Conservation (phyloP, 2,329 filamentous ascomycete genomes). For the Alternaria panax region DNA sequence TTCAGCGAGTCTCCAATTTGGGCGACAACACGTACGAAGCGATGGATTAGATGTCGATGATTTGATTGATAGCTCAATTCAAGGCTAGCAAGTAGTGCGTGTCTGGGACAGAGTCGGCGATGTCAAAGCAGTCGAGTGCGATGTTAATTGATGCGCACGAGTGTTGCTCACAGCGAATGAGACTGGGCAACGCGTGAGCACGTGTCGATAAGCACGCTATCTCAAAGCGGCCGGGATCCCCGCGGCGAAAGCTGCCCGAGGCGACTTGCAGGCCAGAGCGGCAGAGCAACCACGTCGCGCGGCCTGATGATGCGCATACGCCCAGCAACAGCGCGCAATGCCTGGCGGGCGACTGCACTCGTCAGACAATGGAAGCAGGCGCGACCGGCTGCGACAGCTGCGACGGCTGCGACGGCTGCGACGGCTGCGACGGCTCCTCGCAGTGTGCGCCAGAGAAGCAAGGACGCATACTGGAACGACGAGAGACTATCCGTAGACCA, state of each 20-base stretch:
- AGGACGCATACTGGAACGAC: slow-evolving; percentile 15
- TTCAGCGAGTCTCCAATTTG: slow-evolving; percentile 12
- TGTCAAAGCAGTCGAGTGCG: background rate
- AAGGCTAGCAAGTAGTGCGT: background rate
- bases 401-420: background rate
- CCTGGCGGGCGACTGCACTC: slow-evolving; percentile 5
- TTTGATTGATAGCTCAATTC: background rate
- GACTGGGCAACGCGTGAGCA: slow-evolving; percentile 17
- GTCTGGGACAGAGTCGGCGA: background rate
- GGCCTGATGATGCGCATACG: slow-evolving; percentile 30
- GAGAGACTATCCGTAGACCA: slow-evolving; percentile 23
- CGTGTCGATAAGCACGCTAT: slow-evolving; percentile 15
- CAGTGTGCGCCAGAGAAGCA: slow-evolving; percentile 4
- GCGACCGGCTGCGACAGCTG: slow-evolving; percentile 6
- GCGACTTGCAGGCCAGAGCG: background rate
- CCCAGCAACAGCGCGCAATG: slow-evolving; percentile 14
- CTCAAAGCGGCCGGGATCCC: slow-evolving; percentile 10
- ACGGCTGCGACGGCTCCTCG: slow-evolving; percentile 4
- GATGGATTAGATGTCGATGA: background rate
- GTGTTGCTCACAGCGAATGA: background rate
- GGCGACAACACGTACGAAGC: background rate
- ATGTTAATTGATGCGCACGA: background rate
- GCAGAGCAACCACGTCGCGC: slow-evolving; percentile 8
- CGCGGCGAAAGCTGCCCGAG: slow-evolving; percentile 9
- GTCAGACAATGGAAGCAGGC: slow-evolving; percentile 4